Conservation (phyloP, 2,329 filamentous ascomycete species). For the Penicillium fuscoglaucum region DNA sequence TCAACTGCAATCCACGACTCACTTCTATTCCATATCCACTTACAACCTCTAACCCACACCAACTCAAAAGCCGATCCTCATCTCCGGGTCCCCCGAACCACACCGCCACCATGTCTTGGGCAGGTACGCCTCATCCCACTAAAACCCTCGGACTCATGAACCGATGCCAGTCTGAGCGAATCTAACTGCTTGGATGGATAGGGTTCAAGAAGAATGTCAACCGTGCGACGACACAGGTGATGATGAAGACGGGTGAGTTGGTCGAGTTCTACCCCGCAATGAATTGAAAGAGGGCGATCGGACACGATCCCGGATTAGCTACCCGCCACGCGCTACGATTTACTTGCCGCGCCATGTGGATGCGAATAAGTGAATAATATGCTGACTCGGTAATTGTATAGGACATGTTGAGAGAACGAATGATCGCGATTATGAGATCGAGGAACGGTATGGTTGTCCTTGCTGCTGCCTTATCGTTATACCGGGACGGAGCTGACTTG, state of each 20-base stretch:
- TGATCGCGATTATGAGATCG: conserved; percentile 97
- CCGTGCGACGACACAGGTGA: conserved; percentile 97
- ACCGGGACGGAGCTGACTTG: conserved; percentile 16
- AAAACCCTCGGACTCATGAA: conserved; percentile 1
- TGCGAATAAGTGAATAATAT: neutral
- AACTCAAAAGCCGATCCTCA: neutral
- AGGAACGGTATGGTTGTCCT: conserved; percentile 66
- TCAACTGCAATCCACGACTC: neutral
- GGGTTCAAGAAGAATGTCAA: conserved; percentile 97
- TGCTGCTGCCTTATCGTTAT: neutral
- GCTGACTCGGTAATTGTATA: conserved; percentile 28
- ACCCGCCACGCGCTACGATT: neutral
- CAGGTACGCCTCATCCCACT: conserved; percentile 51
- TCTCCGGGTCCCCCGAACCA: neutral
- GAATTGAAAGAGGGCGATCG: conserved; percentile 10
- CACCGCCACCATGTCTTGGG: conserved; percentile 65
- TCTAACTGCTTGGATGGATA: conserved; percentile 35
- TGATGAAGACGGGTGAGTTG: conserved; percentile 90
- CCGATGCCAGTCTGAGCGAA: neutral
- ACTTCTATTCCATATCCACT: neutral
- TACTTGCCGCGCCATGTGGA: neutral
- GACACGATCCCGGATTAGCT: neutral
- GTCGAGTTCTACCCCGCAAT: conserved; percentile 21
- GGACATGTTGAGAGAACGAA: conserved; percentile 98
- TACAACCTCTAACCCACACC: neutral